A percentile compares a stretch with the other conserved stretches of the same genome.
phyloP scores from a whole-genome alignment of 257 asterid species.

The Lavandula angustifolia region DNA sequence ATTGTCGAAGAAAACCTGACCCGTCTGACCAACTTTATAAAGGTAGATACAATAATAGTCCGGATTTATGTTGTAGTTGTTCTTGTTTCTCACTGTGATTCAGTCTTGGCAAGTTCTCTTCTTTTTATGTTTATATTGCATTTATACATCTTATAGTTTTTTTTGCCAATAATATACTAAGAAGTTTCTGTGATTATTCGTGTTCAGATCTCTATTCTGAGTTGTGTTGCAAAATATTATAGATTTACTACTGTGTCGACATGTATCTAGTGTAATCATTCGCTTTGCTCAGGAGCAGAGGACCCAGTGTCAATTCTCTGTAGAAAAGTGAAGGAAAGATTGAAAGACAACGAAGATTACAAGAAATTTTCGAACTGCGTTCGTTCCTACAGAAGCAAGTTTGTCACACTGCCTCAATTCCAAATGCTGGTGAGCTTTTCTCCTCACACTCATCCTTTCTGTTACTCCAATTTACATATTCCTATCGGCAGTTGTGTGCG shows the following conservation, averaged over 20 bases:
- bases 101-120: no score
- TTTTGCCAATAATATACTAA: no score
- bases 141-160: neutral
- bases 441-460: slow-evolving; percentile 19
- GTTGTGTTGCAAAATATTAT: slow-evolving; percentile 2
- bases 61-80: neutral
- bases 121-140: slow-evolving; percentile 11
- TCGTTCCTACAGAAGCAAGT: slow-evolving; percentile 57
- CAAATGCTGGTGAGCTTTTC: slow-evolving; percentile 51
- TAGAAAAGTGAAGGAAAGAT: slow-evolving; percentile 63
- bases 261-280: slow-evolving; percentile 11
- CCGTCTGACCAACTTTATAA: slow-evolving; percentile 51
- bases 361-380: slow-evolving; percentile 59
- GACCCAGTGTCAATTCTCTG: slow-evolving; percentile 57
- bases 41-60: slow-evolving; percentile 50
- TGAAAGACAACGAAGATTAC: slow-evolving; percentile 49
- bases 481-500: no score
- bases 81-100: slow-evolving; percentile 15
- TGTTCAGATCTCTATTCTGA: slow-evolving; percentile 10
- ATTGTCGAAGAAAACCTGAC: slow-evolving; percentile 52
- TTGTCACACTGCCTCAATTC: slow-evolving; percentile 55
- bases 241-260: neutral
- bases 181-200: no score
- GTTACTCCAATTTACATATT: slow-evolving; percentile 15
- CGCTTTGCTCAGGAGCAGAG: slow-evolving; percentile 52